Conservation (phyloP, 1,139 yeast genomes). For the Pneumocystis sp. region DNA sequence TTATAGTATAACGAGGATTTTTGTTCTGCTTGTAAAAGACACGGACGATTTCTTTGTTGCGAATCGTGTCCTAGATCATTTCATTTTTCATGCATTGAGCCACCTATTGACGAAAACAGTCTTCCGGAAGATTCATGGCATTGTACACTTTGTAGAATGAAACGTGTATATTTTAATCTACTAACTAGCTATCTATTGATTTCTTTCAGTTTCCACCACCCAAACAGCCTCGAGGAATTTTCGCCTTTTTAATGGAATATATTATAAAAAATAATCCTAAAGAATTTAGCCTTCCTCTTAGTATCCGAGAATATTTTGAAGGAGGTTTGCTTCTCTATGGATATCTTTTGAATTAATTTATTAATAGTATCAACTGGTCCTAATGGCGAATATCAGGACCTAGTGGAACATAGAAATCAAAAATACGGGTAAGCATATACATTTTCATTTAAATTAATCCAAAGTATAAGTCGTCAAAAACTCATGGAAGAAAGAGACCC, state of each 20-base stretch:
- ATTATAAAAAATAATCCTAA: constrained; percentile 49
- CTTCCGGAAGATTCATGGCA: constrained; percentile 76
- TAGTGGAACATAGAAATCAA: constrained; percentile 36
- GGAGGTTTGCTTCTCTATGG: constrained; percentile 33
- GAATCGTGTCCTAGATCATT: constrained; percentile 85
- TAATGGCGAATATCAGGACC: constrained; percentile 57
- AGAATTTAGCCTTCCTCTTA: constrained; percentile 58
- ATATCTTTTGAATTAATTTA: background rate
- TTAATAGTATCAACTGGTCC: constrained; percentile 34
- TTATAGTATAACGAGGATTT: constrained; percentile 59
- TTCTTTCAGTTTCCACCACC: constrained; percentile 24
- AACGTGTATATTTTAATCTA: constrained; percentile 13
- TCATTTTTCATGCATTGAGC: constrained; percentile 81
- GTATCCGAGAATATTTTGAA: constrained; percentile 55
- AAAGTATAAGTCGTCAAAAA: constrained; percentile 24
- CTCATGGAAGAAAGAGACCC: constrained; percentile 42
- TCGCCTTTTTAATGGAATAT: constrained; percentile 48
- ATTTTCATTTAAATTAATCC: background rate
- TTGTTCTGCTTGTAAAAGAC: constrained; percentile 74
- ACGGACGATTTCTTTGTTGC: constrained; percentile 83
- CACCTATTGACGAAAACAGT: constrained; percentile 61
- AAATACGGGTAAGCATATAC: constrained; percentile 14
- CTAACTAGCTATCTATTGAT: constrained; percentile 5
- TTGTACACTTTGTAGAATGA: constrained; percentile 51
- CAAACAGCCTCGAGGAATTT: constrained; percentile 30